Conservation (phyloP, 1,284 basidiomycete species). For the Ustilago shanxiensis region DNA sequence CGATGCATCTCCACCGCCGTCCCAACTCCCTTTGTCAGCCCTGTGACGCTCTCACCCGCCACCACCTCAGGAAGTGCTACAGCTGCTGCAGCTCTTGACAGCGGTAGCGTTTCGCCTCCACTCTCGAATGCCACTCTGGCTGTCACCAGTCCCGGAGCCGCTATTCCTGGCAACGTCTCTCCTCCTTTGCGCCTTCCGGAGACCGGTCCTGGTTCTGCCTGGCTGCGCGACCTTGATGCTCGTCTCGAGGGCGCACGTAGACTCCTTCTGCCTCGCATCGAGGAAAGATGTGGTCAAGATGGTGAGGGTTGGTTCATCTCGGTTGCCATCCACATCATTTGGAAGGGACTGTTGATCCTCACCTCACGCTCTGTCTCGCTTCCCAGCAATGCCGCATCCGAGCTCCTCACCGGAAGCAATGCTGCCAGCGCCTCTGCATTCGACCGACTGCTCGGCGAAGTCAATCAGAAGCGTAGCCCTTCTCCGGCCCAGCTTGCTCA, state of each 20-base stretch:
- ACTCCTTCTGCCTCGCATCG: conserved; percentile 63
- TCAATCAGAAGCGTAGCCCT: conserved; percentile 55
- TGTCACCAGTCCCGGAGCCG: conserved; percentile 1
- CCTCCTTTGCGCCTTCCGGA: conserved; percentile 35
- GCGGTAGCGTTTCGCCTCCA: conserved; percentile 26
- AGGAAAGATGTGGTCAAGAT: conserved; percentile 64
- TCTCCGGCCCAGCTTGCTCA: conserved; percentile 57
- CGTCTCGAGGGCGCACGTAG: conserved; percentile 62
- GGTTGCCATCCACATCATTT: conserved; percentile 66
- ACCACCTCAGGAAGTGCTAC: conserved; percentile 30
- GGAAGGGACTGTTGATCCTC: conserved; percentile 66
- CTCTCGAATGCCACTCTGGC: neutral
- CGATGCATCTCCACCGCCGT: conserved; percentile 58
- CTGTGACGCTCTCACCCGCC: conserved; percentile 42
- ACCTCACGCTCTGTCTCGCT: conserved; percentile 58
- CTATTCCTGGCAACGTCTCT: conserved; percentile 35
- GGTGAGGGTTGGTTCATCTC: conserved; percentile 69
- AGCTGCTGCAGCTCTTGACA: conserved; percentile 7
- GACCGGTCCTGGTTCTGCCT: conserved; percentile 46
- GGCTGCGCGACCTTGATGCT: conserved; percentile 65
- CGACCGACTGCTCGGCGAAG: conserved; percentile 46
- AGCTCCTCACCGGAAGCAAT: conserved; percentile 36
- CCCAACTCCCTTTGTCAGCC: conserved; percentile 55
- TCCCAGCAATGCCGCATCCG: conserved; percentile 37
- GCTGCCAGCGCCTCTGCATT: conserved; percentile 44